Evolutionary conservation across 257 asterid genomes (phyloP), one percentile per base, ranked within the genome.

Genomic region (Ilex asprella): DNA sequence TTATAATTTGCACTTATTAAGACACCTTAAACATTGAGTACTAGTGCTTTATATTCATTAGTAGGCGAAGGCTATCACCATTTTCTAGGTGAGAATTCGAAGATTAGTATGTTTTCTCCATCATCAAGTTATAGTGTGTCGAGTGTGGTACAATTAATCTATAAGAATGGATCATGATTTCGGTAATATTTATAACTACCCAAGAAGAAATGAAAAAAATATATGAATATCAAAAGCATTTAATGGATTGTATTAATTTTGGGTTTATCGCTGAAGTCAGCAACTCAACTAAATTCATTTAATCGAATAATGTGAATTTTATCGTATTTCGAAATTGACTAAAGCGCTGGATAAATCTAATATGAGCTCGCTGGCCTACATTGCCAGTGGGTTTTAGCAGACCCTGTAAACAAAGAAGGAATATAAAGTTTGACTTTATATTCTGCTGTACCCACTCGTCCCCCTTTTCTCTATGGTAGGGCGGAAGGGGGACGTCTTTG

Each of bases 401-500:
- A 43, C 50, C 50, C 50, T 43, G 50, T 43, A 43, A 43, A 43
- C 50, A 43, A 43, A 43, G 50, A 43, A 43, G 50, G 50, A 43
- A 43, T 43, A 43, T 43, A 43, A 43, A 43, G 50, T 43, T 43
- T 43, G 50, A 43, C 50, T 43, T 43, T 43, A 43, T 43, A 43
- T 43, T 43, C 50, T 43, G 50, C 50, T 43, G 50, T 43, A 43
- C 50, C 50, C 50, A 43, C 50, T 43, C 50, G 50, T 43, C 50
- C 50, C 50, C 50, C 50, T 43, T 43, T 43, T 43, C 50, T 43
- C 50, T 43, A 43, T 43, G 50, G 50, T 43, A 43, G 50, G 50
- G 50, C 50, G 50, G 50, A 43, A 43, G 50, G 50, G 50, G 50
- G 50, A 43, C 50, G 50, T 43, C 50, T 43, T 43, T 43, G 50